Percentiles rank a stretch among this genome's conserved stretches.
phyloP scores from a whole-genome alignment of 108 stramenopile species.

The Skeletonema costatum region DNA sequence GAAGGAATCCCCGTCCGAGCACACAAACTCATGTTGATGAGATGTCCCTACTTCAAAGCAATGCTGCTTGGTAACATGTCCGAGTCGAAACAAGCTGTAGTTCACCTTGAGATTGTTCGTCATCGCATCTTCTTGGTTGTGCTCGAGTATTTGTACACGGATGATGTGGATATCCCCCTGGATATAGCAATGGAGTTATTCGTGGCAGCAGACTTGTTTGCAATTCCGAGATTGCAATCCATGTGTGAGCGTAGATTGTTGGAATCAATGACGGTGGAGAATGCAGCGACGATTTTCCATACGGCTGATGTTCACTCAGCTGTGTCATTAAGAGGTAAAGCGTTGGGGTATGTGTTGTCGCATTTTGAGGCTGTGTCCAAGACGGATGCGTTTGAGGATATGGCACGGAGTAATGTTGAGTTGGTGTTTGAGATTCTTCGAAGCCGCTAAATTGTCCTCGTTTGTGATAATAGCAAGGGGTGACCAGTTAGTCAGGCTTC shows the following conservation, averaged over 20 bases:
- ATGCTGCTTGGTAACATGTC: conserved; percentile 90
- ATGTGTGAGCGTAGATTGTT: conserved; percentile 96
- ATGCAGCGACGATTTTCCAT: conserved; percentile 95
- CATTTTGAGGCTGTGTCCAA: conserved; percentile 96
- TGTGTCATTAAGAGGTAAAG: conserved; percentile 78
- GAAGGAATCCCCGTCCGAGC: conserved; percentile 86
- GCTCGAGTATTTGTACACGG: conserved; percentile 96
- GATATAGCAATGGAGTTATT: conserved; percentile 97
- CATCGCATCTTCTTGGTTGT: conserved; percentile 86
- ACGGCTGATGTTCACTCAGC: conserved; percentile 95
- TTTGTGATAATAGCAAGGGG: neutral
- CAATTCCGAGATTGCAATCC: conserved; percentile 92
- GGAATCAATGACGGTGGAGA: conserved; percentile 88
- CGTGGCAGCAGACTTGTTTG: conserved; percentile 95
- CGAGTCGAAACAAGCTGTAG: conserved; percentile 74
- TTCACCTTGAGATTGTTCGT: conserved; percentile 66
- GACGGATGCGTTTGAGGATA: conserved; percentile 91
- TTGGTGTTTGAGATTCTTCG: conserved; percentile 94
- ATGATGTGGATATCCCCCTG: conserved; percentile 79
- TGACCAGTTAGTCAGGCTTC: neutral
- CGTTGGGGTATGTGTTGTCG: conserved; percentile 89
- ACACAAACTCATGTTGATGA: conserved; percentile 93
- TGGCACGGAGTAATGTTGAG: conserved; percentile 96
- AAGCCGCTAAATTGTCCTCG: conserved; percentile 50
- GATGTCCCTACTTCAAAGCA: conserved; percentile 93